Evolutionary conservation across 2,329 filamentous ascomycete genomes (phyloP).

Genomic region (Emergomyces orientalis): DNA sequence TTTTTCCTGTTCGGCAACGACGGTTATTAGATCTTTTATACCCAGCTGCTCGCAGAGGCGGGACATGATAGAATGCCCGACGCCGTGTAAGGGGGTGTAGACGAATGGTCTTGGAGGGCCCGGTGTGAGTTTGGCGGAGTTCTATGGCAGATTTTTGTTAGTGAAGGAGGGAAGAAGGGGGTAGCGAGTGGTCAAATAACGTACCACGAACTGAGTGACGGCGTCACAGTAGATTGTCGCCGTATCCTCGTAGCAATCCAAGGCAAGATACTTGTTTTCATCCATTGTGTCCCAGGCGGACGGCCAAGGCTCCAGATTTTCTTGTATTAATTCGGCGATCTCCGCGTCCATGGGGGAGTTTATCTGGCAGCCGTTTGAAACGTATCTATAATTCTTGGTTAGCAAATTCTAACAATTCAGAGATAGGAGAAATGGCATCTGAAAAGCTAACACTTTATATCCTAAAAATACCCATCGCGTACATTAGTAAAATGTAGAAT

Average conservation of each 20-base stretch:
- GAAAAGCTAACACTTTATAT: slow-evolving; percentile 50
- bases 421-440: background rate
- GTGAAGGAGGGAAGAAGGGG: background rate
- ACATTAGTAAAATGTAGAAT: background rate
- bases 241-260: slow-evolving; percentile 23
- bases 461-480: slow-evolving; percentile 25
- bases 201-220: slow-evolving; percentile 28
- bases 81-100: slow-evolving; percentile 36
- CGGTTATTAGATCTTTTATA: slow-evolving; percentile 25
- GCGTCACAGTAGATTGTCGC: slow-evolving; percentile 24
- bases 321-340: slow-evolving; percentile 48
- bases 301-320: slow-evolving; percentile 45
- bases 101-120: slow-evolving; percentile 28
- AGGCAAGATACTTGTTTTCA: slow-evolving; percentile 27
- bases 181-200: slow-evolving; percentile 6
- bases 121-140: background rate
- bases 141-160: background rate
- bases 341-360: slow-evolving; percentile 52
- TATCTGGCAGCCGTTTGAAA: slow-evolving; percentile 56
- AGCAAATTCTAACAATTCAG: slow-evolving; percentile 18
- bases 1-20: slow-evolving; percentile 41
- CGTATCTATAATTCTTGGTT: slow-evolving; percentile 38
- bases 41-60: slow-evolving; percentile 27
- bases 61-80: slow-evolving; percentile 30
- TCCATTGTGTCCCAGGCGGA: slow-evolving; percentile 40